Evolutionary conservation across 129 eudicot species (phyloP).

Genomic region (Artemisia tridentata): DNA sequence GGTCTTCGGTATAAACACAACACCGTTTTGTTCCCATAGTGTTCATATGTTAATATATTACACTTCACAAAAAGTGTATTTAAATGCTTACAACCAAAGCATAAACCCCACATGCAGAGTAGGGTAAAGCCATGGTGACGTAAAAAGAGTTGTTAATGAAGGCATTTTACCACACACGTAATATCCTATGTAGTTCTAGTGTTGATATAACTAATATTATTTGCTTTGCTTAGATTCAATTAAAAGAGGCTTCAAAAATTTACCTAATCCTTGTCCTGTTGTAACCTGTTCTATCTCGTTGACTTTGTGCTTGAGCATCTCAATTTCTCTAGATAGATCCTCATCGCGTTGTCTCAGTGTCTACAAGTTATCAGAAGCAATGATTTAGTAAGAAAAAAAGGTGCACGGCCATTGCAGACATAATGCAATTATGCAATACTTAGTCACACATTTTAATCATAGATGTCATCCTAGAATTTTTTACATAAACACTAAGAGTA

Average conservation of each 20-base stretch:
- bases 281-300: constrained; percentile 46
- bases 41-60: no score
- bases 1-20: constrained; percentile 41
- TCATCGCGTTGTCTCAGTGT: constrained; percentile 62
- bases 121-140: neutral
- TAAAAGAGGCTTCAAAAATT: constrained; percentile 30
- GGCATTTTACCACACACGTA: constrained; percentile 6
- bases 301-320: constrained; percentile 50
- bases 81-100: neutral
- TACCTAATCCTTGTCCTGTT: constrained; percentile 42
- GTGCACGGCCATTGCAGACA: neutral
- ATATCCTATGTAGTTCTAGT: neutral
- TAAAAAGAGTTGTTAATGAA: neutral
- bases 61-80: no score
- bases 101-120: neutral
- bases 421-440: neutral
- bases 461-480: no score
- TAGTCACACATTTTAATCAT: neutral
- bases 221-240: constrained; percentile 23
- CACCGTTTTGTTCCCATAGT: neutral
- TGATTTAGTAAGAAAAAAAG: neutral
- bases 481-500: no score
- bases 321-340: constrained; percentile 61
- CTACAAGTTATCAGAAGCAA: constrained; percentile 26
- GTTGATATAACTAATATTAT: constrained; percentile 6